These are phyloP conservation scores for Calamus simplicifolius DNA, from an alignment of 176 grass and related monocot genomes.

Conservation along the genomic window DNA sequence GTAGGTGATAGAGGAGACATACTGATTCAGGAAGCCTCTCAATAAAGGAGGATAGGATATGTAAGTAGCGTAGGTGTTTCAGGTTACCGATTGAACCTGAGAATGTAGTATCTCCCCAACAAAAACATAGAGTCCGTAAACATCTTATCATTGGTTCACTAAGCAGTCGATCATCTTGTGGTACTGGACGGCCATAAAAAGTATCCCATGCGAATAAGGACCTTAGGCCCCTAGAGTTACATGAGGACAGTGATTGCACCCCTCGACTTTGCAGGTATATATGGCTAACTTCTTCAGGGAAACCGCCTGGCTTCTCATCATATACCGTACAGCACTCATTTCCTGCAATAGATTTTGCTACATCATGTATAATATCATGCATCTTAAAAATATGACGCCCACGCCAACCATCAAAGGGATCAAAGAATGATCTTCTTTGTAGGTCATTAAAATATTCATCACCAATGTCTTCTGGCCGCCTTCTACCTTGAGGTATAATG, in stretches of 20 bases:
- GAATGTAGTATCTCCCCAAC: neutral
- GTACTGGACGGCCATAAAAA: neutral
- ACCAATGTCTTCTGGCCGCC: slow-evolving; percentile 17
- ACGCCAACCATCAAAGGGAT: no score
- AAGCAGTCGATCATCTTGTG: no score
- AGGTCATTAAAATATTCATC: slow-evolving; percentile 27
- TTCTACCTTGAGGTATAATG: neutral
- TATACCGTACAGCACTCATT: neutral
- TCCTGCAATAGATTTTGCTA: slow-evolving; percentile 23
- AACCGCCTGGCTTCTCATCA: neutral
- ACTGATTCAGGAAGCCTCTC: neutral
- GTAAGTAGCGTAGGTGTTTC: neutral
- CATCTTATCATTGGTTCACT: no score
- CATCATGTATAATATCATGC: slow-evolving; percentile 45
- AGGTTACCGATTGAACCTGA: neutral
- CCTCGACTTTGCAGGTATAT: neutral
- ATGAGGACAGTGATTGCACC: neutral
- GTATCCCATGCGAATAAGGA: neutral
- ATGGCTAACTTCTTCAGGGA: neutral
- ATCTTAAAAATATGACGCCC: no score
- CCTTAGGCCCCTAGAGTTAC: neutral
- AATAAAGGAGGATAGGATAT: neutral
- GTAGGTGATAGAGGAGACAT: neutral
- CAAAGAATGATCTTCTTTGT: slow-evolving; percentile 26
- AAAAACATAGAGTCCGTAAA: neutral